phyloP scores from a whole-genome alignment of 2,329 filamentous ascomycete species.

The Colletotrichum sp. region DNA sequence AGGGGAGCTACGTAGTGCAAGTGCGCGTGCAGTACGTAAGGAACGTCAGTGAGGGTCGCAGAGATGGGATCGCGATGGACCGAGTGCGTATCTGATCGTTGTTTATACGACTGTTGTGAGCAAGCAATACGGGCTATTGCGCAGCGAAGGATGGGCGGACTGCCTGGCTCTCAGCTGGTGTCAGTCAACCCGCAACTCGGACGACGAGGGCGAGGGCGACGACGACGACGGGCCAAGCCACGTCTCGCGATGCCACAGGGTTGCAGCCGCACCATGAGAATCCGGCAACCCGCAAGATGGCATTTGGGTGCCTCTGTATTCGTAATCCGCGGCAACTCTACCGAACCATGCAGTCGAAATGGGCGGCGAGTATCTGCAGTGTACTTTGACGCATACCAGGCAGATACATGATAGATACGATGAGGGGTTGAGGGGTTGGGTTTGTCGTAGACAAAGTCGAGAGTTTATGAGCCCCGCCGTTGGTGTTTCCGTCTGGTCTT shows the following conservation, averaged over 20 bases:
- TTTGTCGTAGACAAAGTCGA: neutral
- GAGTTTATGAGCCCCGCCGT: neutral
- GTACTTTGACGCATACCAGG: neutral
- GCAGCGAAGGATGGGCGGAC: neutral
- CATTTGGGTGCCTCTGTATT: neutral
- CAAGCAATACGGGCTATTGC: neutral
- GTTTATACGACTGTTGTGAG: neutral
- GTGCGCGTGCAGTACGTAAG: neutral
- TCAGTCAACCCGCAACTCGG: neutral
- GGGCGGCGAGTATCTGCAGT: neutral
- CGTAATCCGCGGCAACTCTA: neutral
- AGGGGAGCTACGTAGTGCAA: neutral
- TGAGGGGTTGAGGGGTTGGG: neutral
- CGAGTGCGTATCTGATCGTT: neutral
- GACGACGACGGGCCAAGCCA: neutral
- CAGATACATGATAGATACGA: neutral
- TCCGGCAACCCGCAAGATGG: neutral
- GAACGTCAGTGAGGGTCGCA: neutral
- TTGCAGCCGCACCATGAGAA: neutral
- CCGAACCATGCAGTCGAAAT: neutral
- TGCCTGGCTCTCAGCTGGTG: neutral
- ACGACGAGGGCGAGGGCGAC: neutral
- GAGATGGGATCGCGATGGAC: neutral
- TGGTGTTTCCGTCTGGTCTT: conserved; percentile 20
- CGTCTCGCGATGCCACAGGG: neutral